Evolutionary conservation across 306 rosid species (phyloP).

Genomic region (Potentilla sterilis): DNA sequence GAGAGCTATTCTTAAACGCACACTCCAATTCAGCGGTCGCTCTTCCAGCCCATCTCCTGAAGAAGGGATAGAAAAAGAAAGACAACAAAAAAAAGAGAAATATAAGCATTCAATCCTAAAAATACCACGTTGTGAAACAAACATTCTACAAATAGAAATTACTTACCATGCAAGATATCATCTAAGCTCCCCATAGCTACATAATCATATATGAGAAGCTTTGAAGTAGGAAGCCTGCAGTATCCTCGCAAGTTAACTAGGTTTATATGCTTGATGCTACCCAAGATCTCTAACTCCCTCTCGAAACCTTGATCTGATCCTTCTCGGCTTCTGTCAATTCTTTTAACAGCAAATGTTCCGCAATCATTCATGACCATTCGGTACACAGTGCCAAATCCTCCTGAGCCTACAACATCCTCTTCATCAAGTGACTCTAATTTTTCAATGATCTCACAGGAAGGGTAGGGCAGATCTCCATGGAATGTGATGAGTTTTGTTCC

Average conservation of each 20-base stretch:
- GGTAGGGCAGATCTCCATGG: constrained; percentile 89
- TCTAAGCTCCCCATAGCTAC: constrained; percentile 84
- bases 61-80: constrained; percentile 5
- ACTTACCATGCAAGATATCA: constrained; percentile 79
- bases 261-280: constrained; percentile 88
- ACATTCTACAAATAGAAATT: background rate
- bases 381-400: constrained; percentile 89
- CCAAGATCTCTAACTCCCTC: constrained; percentile 88
- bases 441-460: constrained; percentile 77
- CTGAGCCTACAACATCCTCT: constrained; percentile 78
- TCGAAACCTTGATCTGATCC: constrained; percentile 88
- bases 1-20: constrained; percentile 78
- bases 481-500: constrained; percentile 90
- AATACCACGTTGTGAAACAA: background rate
- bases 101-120: background rate
- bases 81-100: background rate
- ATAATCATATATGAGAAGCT: constrained; percentile 85
- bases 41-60: constrained; percentile 42
- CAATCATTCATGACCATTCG: constrained; percentile 94
- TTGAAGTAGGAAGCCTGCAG: constrained; percentile 88
- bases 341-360: constrained; percentile 87
- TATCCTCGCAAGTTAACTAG: constrained; percentile 85
- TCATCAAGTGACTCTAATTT: constrained; percentile 83
- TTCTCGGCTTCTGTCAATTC: constrained; percentile 67
- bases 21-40: constrained; percentile 60